Percentiles rank a stretch among this genome's conserved stretches.
Conservation (phyloP, 129 eudicot species). For the Arctium minus region DNA sequence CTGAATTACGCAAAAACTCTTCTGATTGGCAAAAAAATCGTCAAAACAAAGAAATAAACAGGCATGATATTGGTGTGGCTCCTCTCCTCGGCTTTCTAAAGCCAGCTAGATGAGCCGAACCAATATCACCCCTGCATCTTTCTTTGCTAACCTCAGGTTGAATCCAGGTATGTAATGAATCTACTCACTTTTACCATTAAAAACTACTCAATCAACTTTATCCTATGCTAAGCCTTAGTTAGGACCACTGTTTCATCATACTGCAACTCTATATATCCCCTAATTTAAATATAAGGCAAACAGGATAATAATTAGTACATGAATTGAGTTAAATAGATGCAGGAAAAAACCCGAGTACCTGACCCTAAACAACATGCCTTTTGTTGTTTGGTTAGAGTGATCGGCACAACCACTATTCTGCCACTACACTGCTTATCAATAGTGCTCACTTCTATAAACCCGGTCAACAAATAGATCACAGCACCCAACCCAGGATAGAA, state of each 20-base stretch:
- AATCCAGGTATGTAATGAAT: background rate
- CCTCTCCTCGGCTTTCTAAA: constrained; percentile 16
- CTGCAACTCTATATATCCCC: background rate
- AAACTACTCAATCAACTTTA: background rate
- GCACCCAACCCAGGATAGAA: no score
- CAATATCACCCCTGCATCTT: constrained; percentile 36
- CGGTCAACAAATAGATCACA: background rate
- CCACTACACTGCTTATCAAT: background rate
- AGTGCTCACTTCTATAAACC: background rate
- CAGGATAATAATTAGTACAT: background rate
- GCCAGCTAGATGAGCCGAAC: constrained; percentile 27
- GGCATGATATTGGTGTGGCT: constrained; percentile 34
- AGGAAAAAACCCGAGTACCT: background rate
- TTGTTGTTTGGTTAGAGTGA: background rate
- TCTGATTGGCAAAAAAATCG: background rate
- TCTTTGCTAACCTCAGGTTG: constrained; percentile 7
- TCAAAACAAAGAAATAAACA: constrained; percentile 23
- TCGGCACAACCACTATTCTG: background rate
- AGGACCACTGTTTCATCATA: background rate
- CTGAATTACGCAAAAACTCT: background rate
- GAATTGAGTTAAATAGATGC: background rate
- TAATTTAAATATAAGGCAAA: background rate
- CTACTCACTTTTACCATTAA: background rate
- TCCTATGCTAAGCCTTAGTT: background rate
- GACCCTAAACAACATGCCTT: background rate